phyloP scores from a whole-genome alignment of 257 asterid species.

The Solanum arcanum region DNA sequence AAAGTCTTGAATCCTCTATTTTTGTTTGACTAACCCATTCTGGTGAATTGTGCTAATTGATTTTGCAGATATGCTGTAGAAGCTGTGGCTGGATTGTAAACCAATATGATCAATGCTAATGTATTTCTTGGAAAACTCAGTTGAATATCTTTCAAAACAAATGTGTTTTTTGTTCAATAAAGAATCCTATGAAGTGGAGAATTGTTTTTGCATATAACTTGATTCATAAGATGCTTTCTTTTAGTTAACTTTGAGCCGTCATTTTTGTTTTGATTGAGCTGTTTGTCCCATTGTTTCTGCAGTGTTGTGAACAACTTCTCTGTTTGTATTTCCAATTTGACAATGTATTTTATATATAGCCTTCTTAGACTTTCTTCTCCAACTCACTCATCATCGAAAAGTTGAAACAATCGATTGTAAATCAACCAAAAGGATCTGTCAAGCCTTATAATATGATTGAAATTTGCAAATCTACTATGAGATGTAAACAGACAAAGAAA shows the following conservation, averaged over 20 bases:
- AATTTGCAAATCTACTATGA: not conserved
- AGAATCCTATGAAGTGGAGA: not conserved
- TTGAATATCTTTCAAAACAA: not conserved
- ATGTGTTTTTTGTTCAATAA: not conserved
- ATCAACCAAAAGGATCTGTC: too few relatives aligned
- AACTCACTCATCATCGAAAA: too few relatives aligned
- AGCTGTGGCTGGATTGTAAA: not conserved
- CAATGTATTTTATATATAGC: not conserved
- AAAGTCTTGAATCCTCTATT: not conserved
- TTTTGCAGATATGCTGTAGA: not conserved
- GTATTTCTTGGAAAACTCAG: not conserved
- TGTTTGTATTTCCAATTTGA: not conserved
- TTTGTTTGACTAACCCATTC: not conserved
- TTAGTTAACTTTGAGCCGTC: not conserved
- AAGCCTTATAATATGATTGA: not conserved
- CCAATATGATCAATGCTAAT: not conserved
- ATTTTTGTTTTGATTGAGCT: not conserved
- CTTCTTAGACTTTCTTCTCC: too few relatives aligned
- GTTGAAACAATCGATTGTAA: too few relatives aligned
- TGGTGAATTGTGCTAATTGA: not conserved
- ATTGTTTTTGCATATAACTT: not conserved
- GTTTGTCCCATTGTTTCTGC: not conserved
- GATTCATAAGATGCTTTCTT: not conserved
- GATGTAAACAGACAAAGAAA: not conserved
- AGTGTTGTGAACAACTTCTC: not conserved